Percentiles rank a stretch among this genome's conserved stretches.
Evolutionary conservation across 768 basidiomycete genomes (phyloP).

Genomic region (Tricholoma matsutake): DNA sequence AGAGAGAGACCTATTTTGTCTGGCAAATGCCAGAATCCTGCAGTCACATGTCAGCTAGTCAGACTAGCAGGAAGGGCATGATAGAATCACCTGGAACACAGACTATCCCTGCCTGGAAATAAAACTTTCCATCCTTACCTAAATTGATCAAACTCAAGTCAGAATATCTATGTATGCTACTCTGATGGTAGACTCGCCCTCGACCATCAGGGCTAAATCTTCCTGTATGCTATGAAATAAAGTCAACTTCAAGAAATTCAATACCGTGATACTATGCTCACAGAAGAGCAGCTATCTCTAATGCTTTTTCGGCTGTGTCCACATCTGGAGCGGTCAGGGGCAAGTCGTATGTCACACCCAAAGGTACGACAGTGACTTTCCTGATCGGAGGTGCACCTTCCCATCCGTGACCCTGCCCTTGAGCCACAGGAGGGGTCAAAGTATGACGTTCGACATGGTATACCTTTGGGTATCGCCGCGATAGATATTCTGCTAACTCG

Average conservation of each 20-base stretch:
- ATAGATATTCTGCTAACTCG: slow-evolving; percentile 66
- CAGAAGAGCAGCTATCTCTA: slow-evolving; percentile 61
- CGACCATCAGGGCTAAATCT: slow-evolving; percentile 58
- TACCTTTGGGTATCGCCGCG: slow-evolving; percentile 55
- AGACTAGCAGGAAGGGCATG: too few species aligned
- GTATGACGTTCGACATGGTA: slow-evolving; percentile 50
- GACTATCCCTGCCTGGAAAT: slow-evolving; percentile 73
- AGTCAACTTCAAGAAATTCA: too few species aligned
- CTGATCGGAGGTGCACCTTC: slow-evolving; percentile 47
- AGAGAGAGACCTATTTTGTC: slow-evolving; percentile 75
- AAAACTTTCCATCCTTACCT: slow-evolving; percentile 68
- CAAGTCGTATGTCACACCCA: slow-evolving; percentile 49
- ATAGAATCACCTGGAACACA: slow-evolving; percentile 36
- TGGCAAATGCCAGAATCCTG: slow-evolving; percentile 73
- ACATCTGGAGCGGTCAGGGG: slow-evolving; percentile 35
- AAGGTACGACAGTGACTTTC: slow-evolving; percentile 48
- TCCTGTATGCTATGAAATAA: slow-evolving; percentile 44
- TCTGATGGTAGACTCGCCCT: slow-evolving; percentile 31
- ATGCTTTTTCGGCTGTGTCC: slow-evolving; percentile 47
- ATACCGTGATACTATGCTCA: slow-evolving; percentile 30
- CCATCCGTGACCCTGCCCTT: slow-evolving; percentile 30
- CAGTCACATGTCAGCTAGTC: not conserved
- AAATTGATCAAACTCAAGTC: not conserved
- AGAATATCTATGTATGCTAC: too few species aligned
- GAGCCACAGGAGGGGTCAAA: not conserved